Conservation (phyloP, 73 alveolate genomes). For the Halteria grandinella region DNA sequence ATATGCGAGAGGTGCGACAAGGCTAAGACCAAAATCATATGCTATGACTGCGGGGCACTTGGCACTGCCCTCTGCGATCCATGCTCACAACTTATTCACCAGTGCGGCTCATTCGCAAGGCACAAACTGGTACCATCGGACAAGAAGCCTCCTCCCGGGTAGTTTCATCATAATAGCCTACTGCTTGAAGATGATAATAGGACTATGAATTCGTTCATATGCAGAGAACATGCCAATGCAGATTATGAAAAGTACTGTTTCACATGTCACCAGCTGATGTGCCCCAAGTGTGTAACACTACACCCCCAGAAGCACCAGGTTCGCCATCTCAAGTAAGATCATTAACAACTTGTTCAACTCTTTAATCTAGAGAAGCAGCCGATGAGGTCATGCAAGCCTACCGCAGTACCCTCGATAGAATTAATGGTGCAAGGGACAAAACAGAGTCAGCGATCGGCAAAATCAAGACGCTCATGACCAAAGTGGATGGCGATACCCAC, state of each 20-base stretch:
- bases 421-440: slow-evolving; percentile 14
- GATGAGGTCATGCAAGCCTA: slow-evolving; percentile 6
- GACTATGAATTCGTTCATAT: slow-evolving; percentile 5
- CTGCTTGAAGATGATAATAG: slow-evolving; percentile 17
- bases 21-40: slow-evolving; percentile 1
- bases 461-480: background rate
- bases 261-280: slow-evolving; percentile 16
- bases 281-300: background rate
- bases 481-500: slow-evolving; percentile 29
- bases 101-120: slow-evolving; percentile 22
- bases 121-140: slow-evolving; percentile 32
- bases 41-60: slow-evolving; percentile 37
- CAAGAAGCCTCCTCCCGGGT: slow-evolving; percentile 7
- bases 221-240: slow-evolving; percentile 53
- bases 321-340: slow-evolving; percentile 7
- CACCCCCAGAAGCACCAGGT: slow-evolving; percentile 14
- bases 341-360: no score
- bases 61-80: slow-evolving; percentile 33
- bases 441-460: background rate
- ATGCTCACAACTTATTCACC: slow-evolving; percentile 5
- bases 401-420: slow-evolving; percentile 5
- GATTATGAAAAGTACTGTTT: slow-evolving; percentile 32
- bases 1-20: slow-evolving; percentile 45
- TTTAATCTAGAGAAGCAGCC: slow-evolving; percentile 21
- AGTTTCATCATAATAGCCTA: no score